Evolutionary conservation across 305 asterid species (phyloP).

Genomic region (Stenogyne calaminthoides): DNA sequence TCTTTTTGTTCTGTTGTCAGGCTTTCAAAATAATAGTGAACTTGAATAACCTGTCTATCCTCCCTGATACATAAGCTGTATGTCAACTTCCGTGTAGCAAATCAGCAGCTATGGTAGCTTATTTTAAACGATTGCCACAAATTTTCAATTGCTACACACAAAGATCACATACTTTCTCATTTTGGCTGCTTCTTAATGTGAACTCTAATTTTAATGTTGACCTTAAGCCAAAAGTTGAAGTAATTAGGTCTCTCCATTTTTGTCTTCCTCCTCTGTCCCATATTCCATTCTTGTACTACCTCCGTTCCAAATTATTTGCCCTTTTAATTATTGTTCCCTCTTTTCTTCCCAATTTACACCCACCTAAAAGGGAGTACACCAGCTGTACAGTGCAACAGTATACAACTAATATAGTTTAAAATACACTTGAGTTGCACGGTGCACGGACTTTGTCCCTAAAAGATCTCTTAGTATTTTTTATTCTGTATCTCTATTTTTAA

Average conservation of each 20-base stretch:
- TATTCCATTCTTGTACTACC: slow-evolving; percentile 3
- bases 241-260: not conserved
- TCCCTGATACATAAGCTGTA: slow-evolving; percentile 12
- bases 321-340: no score
- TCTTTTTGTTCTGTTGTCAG: not conserved
- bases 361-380: no score
- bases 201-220: not conserved
- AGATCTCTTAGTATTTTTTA: no score
- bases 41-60: not conserved
- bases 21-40: not conserved
- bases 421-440: no score
- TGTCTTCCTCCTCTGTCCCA: no score
- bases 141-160: not conserved
- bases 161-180: not conserved
- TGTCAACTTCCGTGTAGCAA: slow-evolving; percentile 7
- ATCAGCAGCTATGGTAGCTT: slow-evolving; percentile 13
- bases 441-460: no score
- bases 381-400: no score
- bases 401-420: no score
- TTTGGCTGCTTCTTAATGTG: slow-evolving; percentile 5
- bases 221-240: not conserved
- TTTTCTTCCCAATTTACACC: no score
- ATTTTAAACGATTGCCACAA: not conserved
- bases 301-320: not conserved
- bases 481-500: no score